Conservation (phyloP, 2,329 filamentous ascomycete genomes). For the Fusarium sp. region DNA sequence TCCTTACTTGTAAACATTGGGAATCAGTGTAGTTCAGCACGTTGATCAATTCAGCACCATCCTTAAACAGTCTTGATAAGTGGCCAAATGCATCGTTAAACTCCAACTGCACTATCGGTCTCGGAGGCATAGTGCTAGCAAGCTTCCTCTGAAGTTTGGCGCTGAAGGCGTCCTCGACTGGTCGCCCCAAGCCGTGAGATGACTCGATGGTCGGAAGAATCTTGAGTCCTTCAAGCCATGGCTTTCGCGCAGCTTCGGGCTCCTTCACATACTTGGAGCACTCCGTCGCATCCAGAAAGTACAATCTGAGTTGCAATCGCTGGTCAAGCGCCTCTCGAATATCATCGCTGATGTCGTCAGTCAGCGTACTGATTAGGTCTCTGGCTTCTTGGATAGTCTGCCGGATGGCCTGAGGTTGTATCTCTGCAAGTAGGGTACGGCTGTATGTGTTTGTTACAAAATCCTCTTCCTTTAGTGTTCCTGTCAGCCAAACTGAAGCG, state of each 20-base stretch:
- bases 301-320: constrained; percentile 75
- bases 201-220: constrained; percentile 68
- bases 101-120: constrained; percentile 84
- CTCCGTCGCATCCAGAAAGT: constrained; percentile 69
- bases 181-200: constrained; percentile 71
- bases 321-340: constrained; percentile 68
- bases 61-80: constrained; percentile 76
- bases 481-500: background rate
- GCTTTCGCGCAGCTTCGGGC: constrained; percentile 61
- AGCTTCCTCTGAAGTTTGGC: constrained; percentile 90
- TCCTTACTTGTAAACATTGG: constrained; percentile 75
- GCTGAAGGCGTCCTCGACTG: constrained; percentile 85
- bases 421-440: constrained; percentile 76
- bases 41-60: constrained; percentile 76
- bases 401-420: constrained; percentile 69
- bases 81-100: constrained; percentile 79
- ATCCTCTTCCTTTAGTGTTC: constrained; percentile 81
- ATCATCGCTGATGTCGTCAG: constrained; percentile 55
- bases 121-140: constrained; percentile 92
- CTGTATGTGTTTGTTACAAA: constrained; percentile 95
- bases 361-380: constrained; percentile 60
- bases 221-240: constrained; percentile 64
- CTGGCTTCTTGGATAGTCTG: constrained; percentile 66
- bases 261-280: constrained; percentile 60
- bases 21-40: constrained; percentile 76